A percentile compares a stretch with the other conserved stretches of the same genome.
Conservation (phyloP, 2,329 filamentous ascomycete genomes). For the Cadophora sp. region DNA sequence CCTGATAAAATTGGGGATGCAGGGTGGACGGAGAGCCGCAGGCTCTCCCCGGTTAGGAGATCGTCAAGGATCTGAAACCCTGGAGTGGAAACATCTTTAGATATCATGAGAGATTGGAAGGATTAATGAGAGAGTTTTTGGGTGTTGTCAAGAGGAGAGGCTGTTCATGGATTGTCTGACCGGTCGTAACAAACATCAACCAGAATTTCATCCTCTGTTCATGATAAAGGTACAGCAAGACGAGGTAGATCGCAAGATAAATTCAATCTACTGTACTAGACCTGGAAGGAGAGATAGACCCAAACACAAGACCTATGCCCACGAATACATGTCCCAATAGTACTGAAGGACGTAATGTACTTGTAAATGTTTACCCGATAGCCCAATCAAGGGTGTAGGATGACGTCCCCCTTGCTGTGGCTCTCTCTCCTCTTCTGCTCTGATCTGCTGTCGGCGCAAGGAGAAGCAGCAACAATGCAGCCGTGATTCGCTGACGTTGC, state of each 20-base stretch:
- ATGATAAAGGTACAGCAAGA: neutral
- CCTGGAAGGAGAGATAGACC: neutral
- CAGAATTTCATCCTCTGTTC: neutral
- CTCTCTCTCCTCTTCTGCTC: too few species aligned
- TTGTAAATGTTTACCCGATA: neutral
- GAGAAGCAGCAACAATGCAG: neutral
- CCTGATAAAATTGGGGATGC: neutral
- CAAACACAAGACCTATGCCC: neutral
- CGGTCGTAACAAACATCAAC: neutral
- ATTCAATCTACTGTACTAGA: neutral
- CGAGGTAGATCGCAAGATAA: neutral
- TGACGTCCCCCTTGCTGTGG: neutral
- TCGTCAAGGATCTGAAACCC: neutral
- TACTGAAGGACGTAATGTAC: too few species aligned
- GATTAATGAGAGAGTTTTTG: neutral
- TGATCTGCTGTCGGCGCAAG: constrained; percentile 8
- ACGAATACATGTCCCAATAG: neutral
- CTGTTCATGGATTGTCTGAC: neutral
- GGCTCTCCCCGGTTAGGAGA: neutral
- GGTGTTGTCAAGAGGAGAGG: neutral
- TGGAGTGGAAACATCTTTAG: too few species aligned
- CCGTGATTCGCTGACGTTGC: neutral
- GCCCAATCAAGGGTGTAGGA: neutral
- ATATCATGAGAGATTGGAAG: too few species aligned
- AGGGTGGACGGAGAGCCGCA: neutral